Base-by-base conservation (phyloP, 768 basidiomycete species). In the Suillus discolor region DNA sequence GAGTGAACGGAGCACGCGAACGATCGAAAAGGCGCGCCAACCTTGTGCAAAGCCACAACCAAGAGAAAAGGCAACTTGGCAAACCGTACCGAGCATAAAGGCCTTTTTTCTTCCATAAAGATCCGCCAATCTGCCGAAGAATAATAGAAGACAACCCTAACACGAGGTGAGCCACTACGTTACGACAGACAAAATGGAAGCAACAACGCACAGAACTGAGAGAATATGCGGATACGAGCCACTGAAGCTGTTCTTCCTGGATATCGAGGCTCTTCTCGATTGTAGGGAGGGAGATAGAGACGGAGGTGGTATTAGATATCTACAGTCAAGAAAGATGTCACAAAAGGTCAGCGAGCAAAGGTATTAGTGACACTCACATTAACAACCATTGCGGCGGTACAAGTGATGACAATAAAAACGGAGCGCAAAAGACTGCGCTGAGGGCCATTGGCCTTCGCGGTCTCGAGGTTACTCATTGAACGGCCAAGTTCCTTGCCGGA, bases 51-150 rank as follows among this genome's bases (percentile, higher is more conserved):
- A 91, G 1, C 84, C 89, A 69, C 88, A 86, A 3, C 80, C 89
- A 0, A 96, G 71, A 0, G 88, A 84, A 66, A 90, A 89, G 0
- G 81, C 79, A 9, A 81, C 73, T 44, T 89, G 82, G 63, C 83
- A 78, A 4, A 78, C 9, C 38, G 87, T 85, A 2, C 94, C 94
- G 4, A 80, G 12, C 7, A 90, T 63, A 74, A 93, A 96, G 0
- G 81, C 81, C 41, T 79, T 82, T 70, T 91, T 93, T 39, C 92
- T 83, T 2, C 94, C 93, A 68, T 90, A 88, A 3, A 92, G 77
- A 73, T 95, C 94, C 2, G 93, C 92, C 1, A 95, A 75, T n/a
- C 92, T 82, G 0, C 94, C 94, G 34, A 86, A 87, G 15, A 93
- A 83, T 12, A 95, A 81, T 4, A 94, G 83, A 13, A 94, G 79